These are phyloP conservation scores for Symbiodinium natans DNA, from an alignment of 73 alveolate genomes.

Conservation along the genomic window DNA sequence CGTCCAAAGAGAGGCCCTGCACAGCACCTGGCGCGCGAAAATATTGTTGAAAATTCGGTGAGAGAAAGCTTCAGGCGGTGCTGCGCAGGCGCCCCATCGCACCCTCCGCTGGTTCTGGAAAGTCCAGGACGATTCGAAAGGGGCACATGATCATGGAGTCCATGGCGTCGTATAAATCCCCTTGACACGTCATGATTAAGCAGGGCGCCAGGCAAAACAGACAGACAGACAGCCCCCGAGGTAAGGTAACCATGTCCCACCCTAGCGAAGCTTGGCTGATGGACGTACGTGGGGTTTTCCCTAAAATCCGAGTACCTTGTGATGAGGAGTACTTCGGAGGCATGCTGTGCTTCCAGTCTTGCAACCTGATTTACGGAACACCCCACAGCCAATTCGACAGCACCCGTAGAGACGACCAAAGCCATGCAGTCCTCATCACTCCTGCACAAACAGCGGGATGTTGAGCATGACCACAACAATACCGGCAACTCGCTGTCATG, in stretches of 20 bases:
- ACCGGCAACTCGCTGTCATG: too few species aligned
- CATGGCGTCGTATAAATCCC: neutral
- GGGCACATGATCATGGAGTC: neutral
- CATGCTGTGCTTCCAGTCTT: too few species aligned
- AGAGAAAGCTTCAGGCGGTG: neutral
- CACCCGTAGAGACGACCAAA: neutral
- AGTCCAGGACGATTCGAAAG: neutral
- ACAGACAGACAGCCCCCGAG: too few species aligned
- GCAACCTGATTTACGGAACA: too few species aligned
- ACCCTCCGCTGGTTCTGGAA: neutral
- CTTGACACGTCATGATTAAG: too few species aligned
- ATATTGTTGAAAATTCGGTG: neutral
- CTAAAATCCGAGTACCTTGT: too few species aligned
- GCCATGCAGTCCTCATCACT: neutral
- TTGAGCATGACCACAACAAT: neutral
- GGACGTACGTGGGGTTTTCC: too few species aligned
- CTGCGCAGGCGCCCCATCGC: neutral
- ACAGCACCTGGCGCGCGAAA: neutral
- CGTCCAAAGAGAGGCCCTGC: neutral
- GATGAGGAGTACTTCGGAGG: too few species aligned
- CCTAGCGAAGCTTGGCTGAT: too few species aligned
- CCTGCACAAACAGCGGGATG: slow-evolving; percentile 19
- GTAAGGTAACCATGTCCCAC: too few species aligned
- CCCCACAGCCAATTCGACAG: neutral
- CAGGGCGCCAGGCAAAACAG: too few species aligned